Evolutionary conservation across 2,329 filamentous ascomycete genomes (phyloP), one percentile per base, ranked within the genome.

Genomic region (Aciculosporium take): DNA sequence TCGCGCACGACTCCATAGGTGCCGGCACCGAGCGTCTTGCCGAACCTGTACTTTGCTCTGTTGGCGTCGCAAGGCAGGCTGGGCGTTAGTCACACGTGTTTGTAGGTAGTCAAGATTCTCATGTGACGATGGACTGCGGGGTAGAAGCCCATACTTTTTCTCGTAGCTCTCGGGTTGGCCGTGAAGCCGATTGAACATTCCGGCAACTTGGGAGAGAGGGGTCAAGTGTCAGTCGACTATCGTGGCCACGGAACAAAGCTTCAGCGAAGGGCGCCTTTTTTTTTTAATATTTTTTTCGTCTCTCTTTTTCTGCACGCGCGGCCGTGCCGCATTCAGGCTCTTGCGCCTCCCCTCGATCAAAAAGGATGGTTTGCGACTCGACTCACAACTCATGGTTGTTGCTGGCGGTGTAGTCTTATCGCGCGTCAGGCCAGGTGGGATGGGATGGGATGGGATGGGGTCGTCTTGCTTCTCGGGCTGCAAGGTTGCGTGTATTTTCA

Each of bases 1-100:
- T 98, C 91, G 54, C 91, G 79, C 56, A 98, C 91, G 56, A 98
- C 94, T 57, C 91, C 91, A 71, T 98, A 98, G 54, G 91, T 98
- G 53, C 91, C 91, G 47, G 91, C 91, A 57, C 91, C 91, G 45
- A 98, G 76, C 20, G 89, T 96, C 60, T 82, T 79, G 55, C 91
- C 91, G 63, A 98, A 94, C 53, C 74, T 79, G 65, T 98, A 98
- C 62, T 82, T 84, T 48, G 84, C 70, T 64, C 84, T 91, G 21
- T 59, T 41, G 42, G 23, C 37, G 15, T 41, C 10, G 3, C 20
- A 28, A 31, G 7, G 30, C 7, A 7, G 21, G 15, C 10, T 24
- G 23, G n/a, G n/a, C 18, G 39, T 45, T 39, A 45, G 39, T 21
- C 28, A 28, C 20, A 13, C 10, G 24, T 6, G 24, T 10, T 10